phyloP scores from a whole-genome alignment of 2,329 filamentous ascomycete species.

The Tolypocladium album region DNA sequence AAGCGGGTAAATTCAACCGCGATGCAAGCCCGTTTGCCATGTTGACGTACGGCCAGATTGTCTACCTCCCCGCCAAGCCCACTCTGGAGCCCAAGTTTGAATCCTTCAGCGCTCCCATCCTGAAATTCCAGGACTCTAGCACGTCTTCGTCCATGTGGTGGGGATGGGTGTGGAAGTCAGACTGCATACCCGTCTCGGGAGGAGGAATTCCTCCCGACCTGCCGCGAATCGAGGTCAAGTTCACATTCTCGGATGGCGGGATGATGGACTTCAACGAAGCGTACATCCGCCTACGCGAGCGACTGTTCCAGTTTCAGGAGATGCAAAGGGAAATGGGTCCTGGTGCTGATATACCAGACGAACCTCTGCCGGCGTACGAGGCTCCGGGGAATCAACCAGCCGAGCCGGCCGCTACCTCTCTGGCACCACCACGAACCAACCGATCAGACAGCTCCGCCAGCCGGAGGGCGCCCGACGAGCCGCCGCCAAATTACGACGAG shows the following conservation, averaged over 20 bases:
- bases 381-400: constrained; percentile 30
- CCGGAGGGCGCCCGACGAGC: constrained; percentile 51
- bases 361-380: constrained; percentile 83
- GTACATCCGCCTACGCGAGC: constrained; percentile 77
- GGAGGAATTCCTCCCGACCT: constrained; percentile 71
- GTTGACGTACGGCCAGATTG: constrained; percentile 44
- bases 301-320: constrained; percentile 70
- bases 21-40: neutral
- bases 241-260: constrained; percentile 92
- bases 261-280: constrained; percentile 79
- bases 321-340: constrained; percentile 59
- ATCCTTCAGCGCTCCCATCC: constrained; percentile 80
- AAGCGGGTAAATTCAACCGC: constrained; percentile 52
- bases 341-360: constrained; percentile 59
- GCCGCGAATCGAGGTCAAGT: constrained; percentile 65
- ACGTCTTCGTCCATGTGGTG: constrained; percentile 78
- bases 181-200: constrained; percentile 69
- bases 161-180: constrained; percentile 80
- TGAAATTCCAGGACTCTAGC: constrained; percentile 78
- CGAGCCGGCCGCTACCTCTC: constrained; percentile 12
- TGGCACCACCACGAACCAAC: constrained; percentile 14
- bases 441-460: constrained; percentile 25
- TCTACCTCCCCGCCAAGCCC: constrained; percentile 70
- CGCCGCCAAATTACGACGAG: constrained; percentile 86
- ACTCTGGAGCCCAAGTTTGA: constrained; percentile 54